Evolutionary conservation across 306 rosid species (phyloP).

Genomic region (Quercus rubra): DNA sequence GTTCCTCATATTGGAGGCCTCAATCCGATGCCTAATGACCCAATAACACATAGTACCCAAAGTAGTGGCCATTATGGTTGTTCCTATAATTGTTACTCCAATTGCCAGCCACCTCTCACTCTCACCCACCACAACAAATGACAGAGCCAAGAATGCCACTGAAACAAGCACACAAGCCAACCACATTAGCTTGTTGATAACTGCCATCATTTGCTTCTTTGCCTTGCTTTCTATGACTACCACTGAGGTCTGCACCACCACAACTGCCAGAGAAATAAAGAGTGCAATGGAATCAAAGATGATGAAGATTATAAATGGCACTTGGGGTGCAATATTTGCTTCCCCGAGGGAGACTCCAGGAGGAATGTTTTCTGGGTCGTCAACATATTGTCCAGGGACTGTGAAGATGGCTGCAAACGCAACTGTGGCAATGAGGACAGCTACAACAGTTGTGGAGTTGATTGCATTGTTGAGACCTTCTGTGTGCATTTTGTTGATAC

Average conservation of each 20-base stretch:
- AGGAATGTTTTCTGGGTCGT: conserved; percentile 48
- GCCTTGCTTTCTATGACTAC: conserved; percentile 96
- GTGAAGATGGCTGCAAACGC: conserved; percentile 95
- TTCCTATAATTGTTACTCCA: conserved; percentile 76
- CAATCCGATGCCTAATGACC: conserved; percentile 85
- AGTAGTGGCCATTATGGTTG: conserved; percentile 86
- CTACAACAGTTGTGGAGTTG: conserved; percentile 91
- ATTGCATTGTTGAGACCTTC: conserved; percentile 98
- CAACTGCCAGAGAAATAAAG: conserved; percentile 91
- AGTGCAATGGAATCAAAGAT: conserved; percentile 83
- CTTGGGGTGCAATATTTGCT: conserved; percentile 72
- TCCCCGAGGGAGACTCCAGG: conserved; percentile 69
- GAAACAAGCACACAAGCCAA: conserved; percentile 82
- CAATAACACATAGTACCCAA: conserved; percentile 89
- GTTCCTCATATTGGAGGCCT: conserved; percentile 65
- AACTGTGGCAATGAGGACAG: conserved; percentile 94
- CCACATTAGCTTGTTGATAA: conserved; percentile 99
- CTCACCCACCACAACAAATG: conserved; percentile 86
- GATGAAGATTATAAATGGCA: conserved; percentile 68
- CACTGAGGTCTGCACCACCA: conserved; percentile 92
- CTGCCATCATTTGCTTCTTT: conserved; percentile 97
- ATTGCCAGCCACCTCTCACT: conserved; percentile 75
- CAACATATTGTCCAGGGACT: conserved; percentile 87
- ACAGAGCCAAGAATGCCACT: conserved; percentile 79
- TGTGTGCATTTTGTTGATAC: conserved; percentile 81